Evolutionary conservation across 495 filamentous ascomycete species (phyloP), one percentile per base, ranked within the genome.

Genomic region (Ascodesmis nigricans): DNA sequence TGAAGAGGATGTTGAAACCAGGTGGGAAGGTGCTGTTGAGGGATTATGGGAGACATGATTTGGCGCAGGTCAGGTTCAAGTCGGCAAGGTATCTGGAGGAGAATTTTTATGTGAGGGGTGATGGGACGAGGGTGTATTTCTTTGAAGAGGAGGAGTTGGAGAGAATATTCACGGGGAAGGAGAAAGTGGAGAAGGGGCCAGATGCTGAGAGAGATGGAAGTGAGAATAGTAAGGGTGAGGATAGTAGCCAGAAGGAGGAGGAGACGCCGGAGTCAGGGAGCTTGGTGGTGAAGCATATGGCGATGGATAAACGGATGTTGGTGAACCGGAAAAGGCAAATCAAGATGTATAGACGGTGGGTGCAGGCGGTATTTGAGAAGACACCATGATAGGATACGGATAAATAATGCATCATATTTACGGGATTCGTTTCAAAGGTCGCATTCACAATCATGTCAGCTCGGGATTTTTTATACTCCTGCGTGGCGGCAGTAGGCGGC

Each of bases 311-410:
- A 41, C 66, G 90, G 39, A 60, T 97, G 59, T 61, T 97, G 29
- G 83, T 97, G 36, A 97, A 97, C 52, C 72, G 87, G 27, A 74
- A 78, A 37, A 70, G 69, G 43, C 73, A 80, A 55, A 55, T 93
- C 5, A 95, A 95, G 58, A 97, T 97, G 87, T 93, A 93, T 58
- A 72, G 87, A 27, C 92, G 82, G 60, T 81, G 87, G 87, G 73
- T 95, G 53, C 87, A 97, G 53, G 90, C 78, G 14, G 70, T 72
- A 8, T 92, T 95, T 53, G 61, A 55, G 39, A 97, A 93, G 56
- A 66, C n/a, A n/a, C n/a, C n/a, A n/a, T n/a, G n/a, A n/a, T n/a
- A n/a, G n/a, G n/a, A n/a, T n/a, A n/a, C n/a, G n/a, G n/a, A n/a
- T n/a, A n/a, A n/a, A n/a, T n/a, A n/a, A n/a, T n/a, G n/a, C n/a